These are phyloP conservation scores for Pittosporum tobira DNA, from an alignment of 129 eudicot genomes.

Conservation along the genomic window DNA sequence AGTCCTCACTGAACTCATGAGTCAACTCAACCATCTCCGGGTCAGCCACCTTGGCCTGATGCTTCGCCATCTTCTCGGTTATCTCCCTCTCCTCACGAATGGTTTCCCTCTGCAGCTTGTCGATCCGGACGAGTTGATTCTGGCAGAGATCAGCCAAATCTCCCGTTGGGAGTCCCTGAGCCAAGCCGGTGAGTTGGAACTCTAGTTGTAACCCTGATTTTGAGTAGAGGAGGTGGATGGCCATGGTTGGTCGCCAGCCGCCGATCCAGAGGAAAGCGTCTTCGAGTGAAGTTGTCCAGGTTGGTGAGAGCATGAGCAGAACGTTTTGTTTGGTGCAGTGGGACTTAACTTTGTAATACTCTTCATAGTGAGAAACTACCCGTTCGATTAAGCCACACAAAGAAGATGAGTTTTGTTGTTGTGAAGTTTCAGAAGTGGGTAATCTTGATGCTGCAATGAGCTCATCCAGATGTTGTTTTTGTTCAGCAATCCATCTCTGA, in stretches of 20 bases:
- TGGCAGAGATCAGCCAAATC: slow-evolving; percentile 24
- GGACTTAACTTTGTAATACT: slow-evolving; percentile 27
- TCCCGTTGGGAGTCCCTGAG: slow-evolving; percentile 12
- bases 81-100: slow-evolving; percentile 32
- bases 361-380: slow-evolving; percentile 33
- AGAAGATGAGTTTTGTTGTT: too few relatives aligned
- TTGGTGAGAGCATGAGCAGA: slow-evolving; percentile 24
- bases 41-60: slow-evolving; percentile 35
- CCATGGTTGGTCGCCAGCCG: slow-evolving; percentile 53
- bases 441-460: slow-evolving; percentile 5
- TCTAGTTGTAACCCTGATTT: slow-evolving; percentile 37
- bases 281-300: slow-evolving; percentile 35
- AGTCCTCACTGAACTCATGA: slow-evolving; percentile 15
- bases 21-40: slow-evolving; percentile 36
- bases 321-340: slow-evolving; percentile 18
- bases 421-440: background rate
- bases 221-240: slow-evolving; percentile 42
- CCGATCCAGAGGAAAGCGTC: slow-evolving; percentile 50
- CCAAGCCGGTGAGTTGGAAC: slow-evolving; percentile 19
- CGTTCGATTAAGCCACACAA: slow-evolving; percentile 1
- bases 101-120: slow-evolving; percentile 29
- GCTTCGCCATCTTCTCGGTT: slow-evolving; percentile 32
- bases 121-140: slow-evolving; percentile 21
- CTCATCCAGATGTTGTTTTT: slow-evolving; percentile 2
- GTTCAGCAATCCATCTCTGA: slow-evolving; percentile 1